Percentiles rank a stretch among this genome's conserved stretches.
phyloP scores from a whole-genome alignment of 225 moss, liverwort and hornwort genomes.

The Bryoerythrophyllum caledonicum region DNA sequence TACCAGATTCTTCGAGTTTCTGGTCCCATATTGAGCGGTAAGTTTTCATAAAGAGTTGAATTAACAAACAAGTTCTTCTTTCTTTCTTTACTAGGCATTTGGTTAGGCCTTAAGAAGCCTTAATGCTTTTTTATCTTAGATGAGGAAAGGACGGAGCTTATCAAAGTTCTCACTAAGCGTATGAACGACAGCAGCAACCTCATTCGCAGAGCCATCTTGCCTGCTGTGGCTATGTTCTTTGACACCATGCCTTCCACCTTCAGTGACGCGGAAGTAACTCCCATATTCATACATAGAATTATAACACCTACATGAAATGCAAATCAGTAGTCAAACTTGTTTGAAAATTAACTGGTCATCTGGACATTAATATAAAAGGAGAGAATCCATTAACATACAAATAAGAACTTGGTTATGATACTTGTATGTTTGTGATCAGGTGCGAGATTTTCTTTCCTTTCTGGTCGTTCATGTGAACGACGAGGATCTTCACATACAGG shows the following conservation, averaged over 20 bases:
- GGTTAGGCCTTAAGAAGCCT: not conserved
- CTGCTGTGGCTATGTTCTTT: slow-evolving; percentile 65
- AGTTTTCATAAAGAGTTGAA: too few species aligned
- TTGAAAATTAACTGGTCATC: not conserved
- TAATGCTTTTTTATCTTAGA: slow-evolving; percentile 29
- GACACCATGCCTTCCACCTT: slow-evolving; percentile 52
- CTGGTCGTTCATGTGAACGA: slow-evolving; percentile 68
- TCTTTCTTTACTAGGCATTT: too few species aligned
- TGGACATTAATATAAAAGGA: not conserved
- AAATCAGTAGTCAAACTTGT: not conserved
- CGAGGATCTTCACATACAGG: slow-evolving; percentile 53
- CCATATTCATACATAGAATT: not conserved
- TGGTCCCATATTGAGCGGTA: slow-evolving; percentile 63
- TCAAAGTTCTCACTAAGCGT: slow-evolving; percentile 48
- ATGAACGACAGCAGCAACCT: slow-evolving; percentile 64
- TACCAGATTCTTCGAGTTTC: slow-evolving; percentile 67
- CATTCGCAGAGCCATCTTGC: slow-evolving; percentile 65
- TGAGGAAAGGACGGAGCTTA: slow-evolving; percentile 48
- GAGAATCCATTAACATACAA: not conserved
- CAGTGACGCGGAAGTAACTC: slow-evolving; percentile 45
- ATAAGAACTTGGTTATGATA: not conserved
- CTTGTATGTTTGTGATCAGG: slow-evolving; percentile 34
- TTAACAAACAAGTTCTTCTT: too few species aligned
- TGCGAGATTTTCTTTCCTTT: slow-evolving; percentile 45
- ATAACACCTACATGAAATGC: not conserved